A percentile compares a stretch with the other conserved stretches of the same genome.
These are phyloP conservation scores for Botrytis porri DNA, from an alignment of 2,329 filamentous ascomycete genomes.

Conservation along the genomic window DNA sequence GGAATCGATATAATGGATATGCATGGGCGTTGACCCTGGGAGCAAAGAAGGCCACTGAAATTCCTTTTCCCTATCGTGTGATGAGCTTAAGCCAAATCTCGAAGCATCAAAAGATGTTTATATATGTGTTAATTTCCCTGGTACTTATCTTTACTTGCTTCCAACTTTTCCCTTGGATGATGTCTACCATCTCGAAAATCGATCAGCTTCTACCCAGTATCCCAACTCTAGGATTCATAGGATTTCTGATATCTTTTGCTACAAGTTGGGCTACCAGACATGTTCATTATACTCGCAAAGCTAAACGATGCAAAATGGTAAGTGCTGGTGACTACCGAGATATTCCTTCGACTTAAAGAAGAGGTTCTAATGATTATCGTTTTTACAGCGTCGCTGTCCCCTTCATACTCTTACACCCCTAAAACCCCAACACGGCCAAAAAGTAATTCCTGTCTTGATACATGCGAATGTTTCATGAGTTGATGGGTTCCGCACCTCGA, in stretches of 20 bases:
- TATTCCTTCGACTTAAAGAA: not conserved
- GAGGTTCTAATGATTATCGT: not conserved
- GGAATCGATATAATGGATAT: conserved; percentile 16
- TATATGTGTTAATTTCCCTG: not conserved
- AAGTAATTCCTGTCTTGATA: not conserved
- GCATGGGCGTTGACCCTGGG: not conserved
- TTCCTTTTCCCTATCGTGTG: not conserved
- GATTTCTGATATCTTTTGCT: conserved; percentile 26
- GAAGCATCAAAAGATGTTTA: not conserved
- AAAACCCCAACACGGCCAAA: not conserved
- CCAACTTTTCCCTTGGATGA: conserved; percentile 1
- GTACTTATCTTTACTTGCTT: not conserved
- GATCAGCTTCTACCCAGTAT: conserved; percentile 18
- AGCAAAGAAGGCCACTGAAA: not conserved
- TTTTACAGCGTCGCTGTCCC: conserved; percentile 1
- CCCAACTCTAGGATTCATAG: conserved; percentile 29
- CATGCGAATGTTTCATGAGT: not conserved
- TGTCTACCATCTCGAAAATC: not conserved
- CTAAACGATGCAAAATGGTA: conserved; percentile 3
- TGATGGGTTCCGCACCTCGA: not conserved
- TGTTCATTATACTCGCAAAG: not conserved
- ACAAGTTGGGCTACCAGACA: conserved; percentile 27
- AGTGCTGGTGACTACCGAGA: not conserved
- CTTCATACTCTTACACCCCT: conserved; percentile 5
- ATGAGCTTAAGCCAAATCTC: not conserved